phyloP scores from a whole-genome alignment of 139 green algal genomes.

The Edaphochlamys debaryana region DNA sequence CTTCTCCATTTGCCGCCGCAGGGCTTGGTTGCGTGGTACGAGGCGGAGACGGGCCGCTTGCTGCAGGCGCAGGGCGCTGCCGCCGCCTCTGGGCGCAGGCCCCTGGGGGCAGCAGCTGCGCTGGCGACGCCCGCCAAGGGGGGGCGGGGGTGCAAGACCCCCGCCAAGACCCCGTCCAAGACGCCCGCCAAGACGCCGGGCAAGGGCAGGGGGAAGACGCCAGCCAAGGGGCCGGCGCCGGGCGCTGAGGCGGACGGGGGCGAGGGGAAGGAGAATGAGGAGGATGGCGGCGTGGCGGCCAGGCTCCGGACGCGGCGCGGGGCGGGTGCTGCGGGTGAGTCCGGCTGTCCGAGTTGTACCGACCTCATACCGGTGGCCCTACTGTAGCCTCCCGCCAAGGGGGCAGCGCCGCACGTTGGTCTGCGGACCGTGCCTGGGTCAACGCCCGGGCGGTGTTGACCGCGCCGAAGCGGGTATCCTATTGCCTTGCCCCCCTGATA shows the following conservation, averaged over 20 bases:
- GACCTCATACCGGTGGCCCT: too few species aligned
- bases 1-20: not conserved
- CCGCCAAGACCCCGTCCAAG: not conserved
- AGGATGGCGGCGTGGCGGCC: not conserved
- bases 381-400: too few species aligned
- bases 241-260: not conserved
- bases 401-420: too few species aligned
- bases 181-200: slow-evolving; percentile 1
- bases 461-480: too few species aligned
- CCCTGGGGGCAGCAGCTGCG: not conserved
- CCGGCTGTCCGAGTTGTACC: too few species aligned
- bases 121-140: not conserved
- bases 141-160: not conserved
- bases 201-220: slow-evolving; percentile 8
- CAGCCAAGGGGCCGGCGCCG: not conserved
- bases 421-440: too few species aligned
- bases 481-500: too few species aligned
- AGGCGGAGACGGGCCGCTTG: slow-evolving; percentile 14
- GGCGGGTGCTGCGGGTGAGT: not conserved
- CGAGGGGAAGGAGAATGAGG: not conserved
- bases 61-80: not conserved
- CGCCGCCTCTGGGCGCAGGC: too few species aligned
- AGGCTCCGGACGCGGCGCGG: not conserved
- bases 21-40: slow-evolving; percentile 33
- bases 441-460: too few species aligned